Percentiles rank a stretch among this genome's conserved stretches.
Conservation (phyloP, 2,329 filamentous ascomycete species). For the Diaporthe longicolla region DNA sequence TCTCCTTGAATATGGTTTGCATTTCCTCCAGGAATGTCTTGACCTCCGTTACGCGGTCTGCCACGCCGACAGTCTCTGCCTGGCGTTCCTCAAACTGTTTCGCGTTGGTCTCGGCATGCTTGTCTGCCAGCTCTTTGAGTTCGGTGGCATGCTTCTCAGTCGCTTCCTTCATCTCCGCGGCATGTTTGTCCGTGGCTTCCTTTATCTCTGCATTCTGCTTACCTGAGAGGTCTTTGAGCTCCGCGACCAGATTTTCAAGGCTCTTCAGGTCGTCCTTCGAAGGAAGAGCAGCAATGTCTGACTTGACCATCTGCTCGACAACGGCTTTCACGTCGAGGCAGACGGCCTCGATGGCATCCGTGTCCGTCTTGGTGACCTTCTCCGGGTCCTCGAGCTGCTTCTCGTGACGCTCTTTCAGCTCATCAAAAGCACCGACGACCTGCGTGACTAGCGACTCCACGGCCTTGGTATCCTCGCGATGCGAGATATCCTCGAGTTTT, state of each 20-base stretch:
- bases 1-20: conserved; percentile 80
- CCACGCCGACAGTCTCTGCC: conserved; percentile 83
- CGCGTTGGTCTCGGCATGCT: conserved; percentile 79
- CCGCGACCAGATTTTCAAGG: conserved; percentile 77
- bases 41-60: conserved; percentile 84
- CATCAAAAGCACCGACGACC: conserved; percentile 81
- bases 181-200: conserved; percentile 36
- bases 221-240: conserved; percentile 76
- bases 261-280: conserved; percentile 82
- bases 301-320: conserved; percentile 79
- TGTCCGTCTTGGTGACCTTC: conserved; percentile 83
- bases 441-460: conserved; percentile 86
- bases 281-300: conserved; percentile 79
- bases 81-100: conserved; percentile 89
- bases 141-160: conserved; percentile 74
- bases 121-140: conserved; percentile 73
- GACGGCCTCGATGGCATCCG: conserved; percentile 84
- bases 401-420: conserved; percentile 73
- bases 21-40: conserved; percentile 84
- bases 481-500: conserved; percentile 78
- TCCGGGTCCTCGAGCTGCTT: conserved; percentile 70
- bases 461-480: conserved; percentile 82
- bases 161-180: conserved; percentile 38
- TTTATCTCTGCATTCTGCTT: conserved; percentile 68
- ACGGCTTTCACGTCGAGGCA: conserved; percentile 88